Percentiles rank a stretch among this genome's conserved stretches.
Evolutionary conservation across 2,329 filamentous ascomycete genomes (phyloP).

Genomic region (Fusarium torreyae): DNA sequence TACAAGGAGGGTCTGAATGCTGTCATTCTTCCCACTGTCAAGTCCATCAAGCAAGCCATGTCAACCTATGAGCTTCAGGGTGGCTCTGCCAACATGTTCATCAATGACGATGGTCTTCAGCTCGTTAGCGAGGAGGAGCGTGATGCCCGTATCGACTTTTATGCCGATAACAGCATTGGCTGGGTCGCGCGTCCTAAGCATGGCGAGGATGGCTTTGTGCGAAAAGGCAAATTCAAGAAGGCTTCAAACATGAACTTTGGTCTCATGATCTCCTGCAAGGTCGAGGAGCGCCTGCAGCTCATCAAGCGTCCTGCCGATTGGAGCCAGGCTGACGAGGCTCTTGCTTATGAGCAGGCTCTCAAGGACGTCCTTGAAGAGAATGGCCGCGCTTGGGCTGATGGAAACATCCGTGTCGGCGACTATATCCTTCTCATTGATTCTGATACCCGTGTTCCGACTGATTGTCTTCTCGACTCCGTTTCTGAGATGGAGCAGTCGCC

Average conservation of each 20-base stretch:
- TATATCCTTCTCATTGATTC: conserved; percentile 84
- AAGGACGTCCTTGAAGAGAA: conserved; percentile 77
- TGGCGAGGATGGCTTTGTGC: conserved; percentile 73
- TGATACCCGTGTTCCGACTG: conserved; percentile 82
- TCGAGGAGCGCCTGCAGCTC: conserved; percentile 76
- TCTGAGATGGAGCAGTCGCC: conserved; percentile 87
- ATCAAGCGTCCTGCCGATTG: conserved; percentile 73
- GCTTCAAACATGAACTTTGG: conserved; percentile 82
- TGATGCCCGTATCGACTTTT: conserved; percentile 76
- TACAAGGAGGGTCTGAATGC: conserved; percentile 86
- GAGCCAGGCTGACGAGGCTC: conserved; percentile 78
- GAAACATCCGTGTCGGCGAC: conserved; percentile 88
- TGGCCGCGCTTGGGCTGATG: conserved; percentile 83
- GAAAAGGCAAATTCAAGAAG: conserved; percentile 78
- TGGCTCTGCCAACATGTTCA: conserved; percentile 83
- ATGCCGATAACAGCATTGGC: conserved; percentile 77
- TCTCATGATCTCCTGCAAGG: conserved; percentile 76
- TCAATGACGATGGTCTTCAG: conserved; percentile 83
- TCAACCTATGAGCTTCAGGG: conserved; percentile 83
- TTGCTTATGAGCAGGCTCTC: conserved; percentile 76
- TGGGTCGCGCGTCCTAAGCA: conserved; percentile 78
- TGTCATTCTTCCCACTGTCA: conserved; percentile 84
- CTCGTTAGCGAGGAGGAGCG: conserved; percentile 75
- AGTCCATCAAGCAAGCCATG: conserved; percentile 83
- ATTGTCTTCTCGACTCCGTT: conserved; percentile 84